Evolutionary conservation across 1,284 basidiomycete species (phyloP).

Genomic region (Jaminaea rosea): DNA sequence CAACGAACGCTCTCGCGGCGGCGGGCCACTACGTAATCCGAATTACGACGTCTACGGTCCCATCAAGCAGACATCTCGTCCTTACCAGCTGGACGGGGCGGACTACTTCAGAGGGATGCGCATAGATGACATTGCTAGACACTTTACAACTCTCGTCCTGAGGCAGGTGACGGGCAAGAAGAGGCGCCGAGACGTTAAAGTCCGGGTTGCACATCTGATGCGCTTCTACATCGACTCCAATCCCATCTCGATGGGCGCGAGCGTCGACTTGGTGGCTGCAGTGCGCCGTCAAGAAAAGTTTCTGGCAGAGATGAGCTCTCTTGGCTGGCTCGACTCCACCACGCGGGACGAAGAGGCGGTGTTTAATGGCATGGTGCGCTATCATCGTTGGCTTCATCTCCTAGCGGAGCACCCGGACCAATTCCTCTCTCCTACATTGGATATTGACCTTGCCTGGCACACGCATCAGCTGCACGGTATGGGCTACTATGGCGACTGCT

Average conservation of each 20-base stretch:
- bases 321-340: slow-evolving; percentile 8
- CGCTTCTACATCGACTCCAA: slow-evolving; percentile 1
- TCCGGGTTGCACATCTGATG: background rate
- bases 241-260: background rate
- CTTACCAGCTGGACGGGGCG: background rate
- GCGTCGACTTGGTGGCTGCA: slow-evolving; percentile 4
- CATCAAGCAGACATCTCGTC: background rate
- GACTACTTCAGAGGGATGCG: background rate
- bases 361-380: slow-evolving; percentile 17
- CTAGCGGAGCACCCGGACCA: slow-evolving; percentile 4
- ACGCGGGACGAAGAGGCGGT: background rate
- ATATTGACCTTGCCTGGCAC: slow-evolving; percentile 37
- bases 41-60: background rate
- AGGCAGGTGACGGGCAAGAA: too few relatives aligned
- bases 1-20: background rate
- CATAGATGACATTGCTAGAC: too few relatives aligned
- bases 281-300: slow-evolving; percentile 11
- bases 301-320: slow-evolving; percentile 8
- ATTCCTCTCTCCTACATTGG: slow-evolving; percentile 18
- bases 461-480: slow-evolving; percentile 22
- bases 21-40: background rate
- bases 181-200: background rate
- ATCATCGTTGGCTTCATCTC: slow-evolving; percentile 25
- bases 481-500: slow-evolving; percentile 17
- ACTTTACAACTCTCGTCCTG: too few relatives aligned